phyloP scores from a whole-genome alignment of 768 basidiomycete species.

The Tephrocybe sp. region DNA sequence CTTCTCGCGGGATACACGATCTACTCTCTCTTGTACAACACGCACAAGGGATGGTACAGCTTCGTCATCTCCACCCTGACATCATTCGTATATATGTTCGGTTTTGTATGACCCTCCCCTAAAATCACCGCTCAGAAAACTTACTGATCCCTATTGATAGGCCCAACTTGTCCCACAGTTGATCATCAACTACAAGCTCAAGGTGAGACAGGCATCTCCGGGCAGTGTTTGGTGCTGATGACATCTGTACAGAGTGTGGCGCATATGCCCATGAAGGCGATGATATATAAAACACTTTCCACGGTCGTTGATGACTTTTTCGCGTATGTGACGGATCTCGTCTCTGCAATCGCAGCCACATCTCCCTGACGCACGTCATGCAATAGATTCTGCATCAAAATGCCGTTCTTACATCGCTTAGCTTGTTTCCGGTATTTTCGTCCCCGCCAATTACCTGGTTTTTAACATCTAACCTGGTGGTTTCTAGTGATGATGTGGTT shows the following conservation, averaged over 20 bases:
- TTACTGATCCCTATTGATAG: conserved; percentile 33
- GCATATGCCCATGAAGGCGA: conserved; percentile 98
- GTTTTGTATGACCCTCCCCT: conserved; percentile 72
- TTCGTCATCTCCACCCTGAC: conserved; percentile 93
- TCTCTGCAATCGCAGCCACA: conserved; percentile 5
- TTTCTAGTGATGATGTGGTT: conserved; percentile 76
- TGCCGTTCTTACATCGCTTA: conserved; percentile 92
- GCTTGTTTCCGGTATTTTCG: conserved; percentile 69
- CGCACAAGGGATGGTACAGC: conserved; percentile 94
- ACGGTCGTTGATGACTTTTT: conserved; percentile 93
- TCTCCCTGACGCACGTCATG: conserved; percentile 16
- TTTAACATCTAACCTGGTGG: conserved; percentile 17
- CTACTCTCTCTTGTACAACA: conserved; percentile 80
- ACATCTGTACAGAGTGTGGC: conserved; percentile 71
- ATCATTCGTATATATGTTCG: conserved; percentile 95
- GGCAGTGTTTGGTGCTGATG: conserved; percentile 6
- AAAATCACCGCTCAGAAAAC: neutral
- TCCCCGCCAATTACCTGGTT: conserved; percentile 18
- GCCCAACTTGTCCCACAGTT: conserved; percentile 85
- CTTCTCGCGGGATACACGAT: conserved; percentile 72
- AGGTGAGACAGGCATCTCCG: conserved; percentile 49
- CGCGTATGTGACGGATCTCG: conserved; percentile 52
- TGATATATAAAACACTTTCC: conserved; percentile 93
- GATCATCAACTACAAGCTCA: conserved; percentile 97
- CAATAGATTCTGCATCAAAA: conserved; percentile 88